phyloP scores from a whole-genome alignment of 2,329 filamentous ascomycete species.

The Neonectria coccinea region DNA sequence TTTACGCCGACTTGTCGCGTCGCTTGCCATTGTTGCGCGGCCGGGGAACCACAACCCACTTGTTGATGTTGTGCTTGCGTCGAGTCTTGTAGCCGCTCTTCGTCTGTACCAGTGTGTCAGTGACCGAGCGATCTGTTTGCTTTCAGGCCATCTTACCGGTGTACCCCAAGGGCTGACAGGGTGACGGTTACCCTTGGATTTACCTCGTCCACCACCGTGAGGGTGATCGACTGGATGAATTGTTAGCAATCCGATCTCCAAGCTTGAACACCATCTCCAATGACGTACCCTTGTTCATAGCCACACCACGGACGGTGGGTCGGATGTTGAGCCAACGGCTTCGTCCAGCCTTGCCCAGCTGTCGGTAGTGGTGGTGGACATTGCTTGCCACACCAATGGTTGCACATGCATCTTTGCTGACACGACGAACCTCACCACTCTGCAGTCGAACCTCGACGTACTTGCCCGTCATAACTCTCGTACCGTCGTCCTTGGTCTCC shows the following conservation, averaged over 20 bases:
- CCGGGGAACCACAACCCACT: conserved; percentile 86
- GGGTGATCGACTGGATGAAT: conserved; percentile 81
- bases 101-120: conserved; percentile 59
- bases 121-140: background rate
- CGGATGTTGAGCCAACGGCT: conserved; percentile 94
- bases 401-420: conserved; percentile 92
- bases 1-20: conserved; percentile 68
- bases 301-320: conserved; percentile 94
- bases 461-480: conserved; percentile 74
- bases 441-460: conserved; percentile 89
- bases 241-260: conserved; percentile 31
- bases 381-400: conserved; percentile 97
- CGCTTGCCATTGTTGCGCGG: conserved; percentile 93
- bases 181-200: conserved; percentile 97
- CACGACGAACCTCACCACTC: conserved; percentile 90
- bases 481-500: conserved; percentile 70
- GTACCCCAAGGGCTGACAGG: conserved; percentile 97
- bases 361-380: conserved; percentile 87
- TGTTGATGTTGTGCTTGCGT: conserved; percentile 89
- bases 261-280: background rate
- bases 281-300: conserved; percentile 91
- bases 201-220: conserved; percentile 98
- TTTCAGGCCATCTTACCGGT: conserved; percentile 74
- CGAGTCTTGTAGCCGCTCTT: conserved; percentile 94
- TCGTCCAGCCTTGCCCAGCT: conserved; percentile 94